Percentiles rank a stretch among this genome's conserved stretches.
These are phyloP conservation scores for Orobanche coerulescens DNA, from an alignment of 257 asterid genomes.

Conservation along the genomic window DNA sequence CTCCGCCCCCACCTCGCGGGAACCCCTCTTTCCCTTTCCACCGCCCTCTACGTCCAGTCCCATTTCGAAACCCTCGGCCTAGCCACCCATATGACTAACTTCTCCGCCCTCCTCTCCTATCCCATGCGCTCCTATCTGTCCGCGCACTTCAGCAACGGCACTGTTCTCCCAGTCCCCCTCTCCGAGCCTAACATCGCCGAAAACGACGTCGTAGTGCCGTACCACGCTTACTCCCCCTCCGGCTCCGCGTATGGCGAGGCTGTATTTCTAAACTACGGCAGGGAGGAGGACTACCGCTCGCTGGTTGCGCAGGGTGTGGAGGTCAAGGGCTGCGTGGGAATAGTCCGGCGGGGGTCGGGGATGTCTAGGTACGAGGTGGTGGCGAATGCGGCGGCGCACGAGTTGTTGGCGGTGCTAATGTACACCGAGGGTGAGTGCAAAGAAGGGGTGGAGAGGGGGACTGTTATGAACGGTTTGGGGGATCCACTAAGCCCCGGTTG, in stretches of 20 bases:
- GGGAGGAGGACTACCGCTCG: conserved; percentile 56
- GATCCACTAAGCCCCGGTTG: conserved; percentile 95
- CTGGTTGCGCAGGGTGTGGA: conserved; percentile 44
- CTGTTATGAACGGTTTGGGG: conserved; percentile 82
- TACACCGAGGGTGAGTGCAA: conserved; percentile 59
- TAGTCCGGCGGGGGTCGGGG: conserved; percentile 68
- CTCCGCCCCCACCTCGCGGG: conserved; percentile 95
- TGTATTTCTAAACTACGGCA: conserved; percentile 69
- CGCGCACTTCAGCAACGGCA: conserved; percentile 42
- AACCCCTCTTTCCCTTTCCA: conserved; percentile 49
- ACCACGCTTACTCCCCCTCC: conserved; percentile 90
- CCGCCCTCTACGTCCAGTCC: conserved; percentile 55
- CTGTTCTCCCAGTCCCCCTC: conserved; percentile 27
- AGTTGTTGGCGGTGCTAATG: conserved; percentile 78
- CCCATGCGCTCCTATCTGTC: conserved; percentile 58
- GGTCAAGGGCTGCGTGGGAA: conserved; percentile 65
- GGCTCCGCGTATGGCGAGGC: conserved; percentile 65
- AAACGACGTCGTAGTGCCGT: conserved; percentile 46
- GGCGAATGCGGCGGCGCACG: conserved; percentile 70
- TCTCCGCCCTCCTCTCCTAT: conserved; percentile 70
- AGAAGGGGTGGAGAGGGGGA: conserved; percentile 89
- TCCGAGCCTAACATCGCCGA: conserved; percentile 40
- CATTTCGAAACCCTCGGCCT: conserved; percentile 57
- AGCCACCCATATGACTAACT: conserved; percentile 42
- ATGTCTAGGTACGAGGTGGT: conserved; percentile 65